phyloP scores from a whole-genome alignment of 2,329 filamentous ascomycete species.

The Colletotrichum tropicale region DNA sequence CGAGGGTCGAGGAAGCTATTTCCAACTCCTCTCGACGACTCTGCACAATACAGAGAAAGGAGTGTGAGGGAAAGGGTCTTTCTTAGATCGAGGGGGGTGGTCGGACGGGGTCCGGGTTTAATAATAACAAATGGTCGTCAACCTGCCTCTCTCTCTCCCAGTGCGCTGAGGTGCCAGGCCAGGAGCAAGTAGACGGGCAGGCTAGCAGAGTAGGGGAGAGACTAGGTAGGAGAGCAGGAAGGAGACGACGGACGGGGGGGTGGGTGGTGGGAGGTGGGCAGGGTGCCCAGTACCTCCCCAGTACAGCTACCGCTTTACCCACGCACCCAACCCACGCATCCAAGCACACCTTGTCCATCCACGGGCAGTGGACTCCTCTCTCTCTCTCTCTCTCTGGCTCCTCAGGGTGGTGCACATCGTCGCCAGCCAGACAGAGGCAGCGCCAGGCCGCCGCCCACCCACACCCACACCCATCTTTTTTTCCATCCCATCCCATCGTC shows the following conservation, averaged over 20 bases:
- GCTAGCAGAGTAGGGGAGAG: not conserved
- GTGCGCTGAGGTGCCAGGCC: not conserved
- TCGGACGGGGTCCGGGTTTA: slow-evolving; percentile 25
- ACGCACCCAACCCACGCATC: not conserved
- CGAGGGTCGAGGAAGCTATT: slow-evolving; percentile 20
- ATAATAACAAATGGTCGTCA: slow-evolving; percentile 24
- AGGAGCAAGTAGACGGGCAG: not conserved
- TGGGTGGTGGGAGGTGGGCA: not conserved
- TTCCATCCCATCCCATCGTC: not conserved
- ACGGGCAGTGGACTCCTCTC: not conserved
- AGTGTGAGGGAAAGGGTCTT: slow-evolving; percentile 22
- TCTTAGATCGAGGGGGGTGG: slow-evolving; percentile 23
- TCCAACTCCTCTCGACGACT: slow-evolving; percentile 20
- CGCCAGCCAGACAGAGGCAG: not conserved
- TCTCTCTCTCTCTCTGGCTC: not conserved
- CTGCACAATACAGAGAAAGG: slow-evolving; percentile 20
- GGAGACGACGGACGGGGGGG: not conserved
- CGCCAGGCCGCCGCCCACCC: not conserved
- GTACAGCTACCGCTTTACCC: slow-evolving; percentile 4
- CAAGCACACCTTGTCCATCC: not conserved
- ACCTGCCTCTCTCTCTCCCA: not conserved
- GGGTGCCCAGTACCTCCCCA: not conserved
- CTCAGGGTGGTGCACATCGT: not conserved
- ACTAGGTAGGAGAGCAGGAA: not conserved
- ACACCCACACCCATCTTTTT: not conserved